phyloP scores from a whole-genome alignment of 129 eudicot species.

The Flaveria sonorensis region DNA sequence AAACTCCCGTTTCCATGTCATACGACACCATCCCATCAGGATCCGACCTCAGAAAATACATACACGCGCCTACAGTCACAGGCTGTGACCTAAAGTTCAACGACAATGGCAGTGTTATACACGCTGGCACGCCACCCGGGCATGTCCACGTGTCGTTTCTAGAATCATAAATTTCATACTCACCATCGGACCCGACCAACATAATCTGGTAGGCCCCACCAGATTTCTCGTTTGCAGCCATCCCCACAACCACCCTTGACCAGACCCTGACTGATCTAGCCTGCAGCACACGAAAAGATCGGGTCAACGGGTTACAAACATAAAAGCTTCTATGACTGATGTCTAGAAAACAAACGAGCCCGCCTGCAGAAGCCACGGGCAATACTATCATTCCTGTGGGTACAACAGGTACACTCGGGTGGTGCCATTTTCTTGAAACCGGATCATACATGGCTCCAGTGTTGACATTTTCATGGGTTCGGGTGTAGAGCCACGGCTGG shows the following conservation, averaged over 20 bases:
- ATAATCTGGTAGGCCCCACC: slow-evolving; percentile 62
- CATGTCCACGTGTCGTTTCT: slow-evolving; percentile 51
- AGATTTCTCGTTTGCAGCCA: slow-evolving; percentile 38
- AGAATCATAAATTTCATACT: slow-evolving; percentile 78
- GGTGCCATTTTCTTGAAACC: slow-evolving; percentile 78
- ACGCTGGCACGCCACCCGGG: slow-evolving; percentile 66
- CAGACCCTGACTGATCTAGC: slow-evolving; percentile 77
- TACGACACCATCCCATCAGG: slow-evolving; percentile 89
- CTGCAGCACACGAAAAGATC: slow-evolving; percentile 74
- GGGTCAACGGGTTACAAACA: slow-evolving; percentile 81
- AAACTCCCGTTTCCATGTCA: slow-evolving; percentile 49
- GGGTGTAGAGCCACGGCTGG: slow-evolving; percentile 87
- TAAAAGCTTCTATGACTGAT: slow-evolving; percentile 80
- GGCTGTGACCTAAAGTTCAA: slow-evolving; percentile 87
- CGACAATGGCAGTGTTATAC: slow-evolving; percentile 67
- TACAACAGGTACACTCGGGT: slow-evolving; percentile 61
- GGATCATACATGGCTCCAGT: slow-evolving; percentile 93
- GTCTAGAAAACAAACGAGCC: slow-evolving; percentile 87
- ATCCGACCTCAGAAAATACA: slow-evolving; percentile 74
- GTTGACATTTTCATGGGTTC: slow-evolving; percentile 71
- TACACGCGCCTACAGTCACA: slow-evolving; percentile 49
- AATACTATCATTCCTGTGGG: slow-evolving; percentile 71
- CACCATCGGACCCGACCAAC: slow-evolving; percentile 87
- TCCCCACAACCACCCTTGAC: slow-evolving; percentile 96
- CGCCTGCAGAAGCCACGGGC: slow-evolving; percentile 94